phyloP scores from a whole-genome alignment of 176 grass and related monocot species.

The bread wheat (Triticum aestivum) region IWGSC_CS_RefSeq_v2.1 NC_057805.1:397615689-397616188 shows the following conservation, averaged over 20 bases:
- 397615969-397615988: no score
- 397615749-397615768: slow-evolving; percentile 12
- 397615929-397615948: no score
- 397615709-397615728: slow-evolving; percentile 12
- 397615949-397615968: no score
- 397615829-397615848: not conserved
- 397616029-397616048: not conserved
- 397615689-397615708: not conserved
- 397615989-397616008: no score
- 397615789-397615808: not conserved
- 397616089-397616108: not conserved
- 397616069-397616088: slow-evolving; percentile 3
- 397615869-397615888: not conserved
- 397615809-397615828: not conserved
- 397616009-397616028: no score
- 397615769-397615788: not conserved
- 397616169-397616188: not conserved
- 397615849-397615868: slow-evolving; percentile 12
- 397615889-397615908: no score
- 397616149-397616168: not conserved
- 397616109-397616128: not conserved
- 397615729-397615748: not conserved
- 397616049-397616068: not conserved
- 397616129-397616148: slow-evolving; percentile 18
- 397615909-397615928: no score